phyloP scores from a whole-genome alignment of 352 stramenopile species.

The Phytophthora hybrid region DNA sequence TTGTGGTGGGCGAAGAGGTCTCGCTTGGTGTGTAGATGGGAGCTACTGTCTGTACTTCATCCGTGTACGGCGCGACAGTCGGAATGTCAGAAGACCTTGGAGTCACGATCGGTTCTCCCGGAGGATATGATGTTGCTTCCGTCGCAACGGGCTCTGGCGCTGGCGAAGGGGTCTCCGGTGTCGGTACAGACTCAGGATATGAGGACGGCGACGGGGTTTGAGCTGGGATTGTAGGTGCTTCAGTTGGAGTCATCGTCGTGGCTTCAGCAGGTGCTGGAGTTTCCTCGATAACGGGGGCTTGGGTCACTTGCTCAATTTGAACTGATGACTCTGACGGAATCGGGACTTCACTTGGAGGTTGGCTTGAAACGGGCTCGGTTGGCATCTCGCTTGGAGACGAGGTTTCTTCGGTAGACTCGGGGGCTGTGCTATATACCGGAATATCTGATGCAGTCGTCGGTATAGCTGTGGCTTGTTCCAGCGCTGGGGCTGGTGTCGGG shows the following conservation, averaged over 20 bases:
- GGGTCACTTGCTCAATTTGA: slow-evolving; percentile 7
- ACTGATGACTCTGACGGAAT: slow-evolving; percentile 10
- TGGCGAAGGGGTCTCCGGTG: not conserved
- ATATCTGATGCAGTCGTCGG: slow-evolving; percentile 14
- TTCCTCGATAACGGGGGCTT: not conserved
- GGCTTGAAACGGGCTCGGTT: not conserved
- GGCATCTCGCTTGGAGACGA: not conserved
- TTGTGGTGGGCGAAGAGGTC: slow-evolving; percentile 3
- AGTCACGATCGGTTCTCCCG: not conserved
- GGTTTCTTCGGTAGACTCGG: not conserved
- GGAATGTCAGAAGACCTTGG: not conserved
- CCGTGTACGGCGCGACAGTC: not conserved
- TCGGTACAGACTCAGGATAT: slow-evolving; percentile 10
- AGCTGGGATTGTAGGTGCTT: not conserved
- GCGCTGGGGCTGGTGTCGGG: slow-evolving; percentile 2
- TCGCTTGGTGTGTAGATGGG: slow-evolving; percentile 4
- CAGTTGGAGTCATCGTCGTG: not conserved
- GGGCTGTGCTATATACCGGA: slow-evolving; percentile 18
- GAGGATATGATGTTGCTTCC: not conserved
- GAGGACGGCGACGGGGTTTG: not conserved
- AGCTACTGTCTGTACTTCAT: slow-evolving; percentile 10
- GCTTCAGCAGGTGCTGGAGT: slow-evolving; percentile 5
- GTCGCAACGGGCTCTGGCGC: not conserved
- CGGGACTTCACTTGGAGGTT: not conserved
- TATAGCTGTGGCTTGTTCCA: slow-evolving; percentile 7